Conservation (phyloP, 495 filamentous ascomycete genomes). For the Melanomma pulvis-pyrius region DNA sequence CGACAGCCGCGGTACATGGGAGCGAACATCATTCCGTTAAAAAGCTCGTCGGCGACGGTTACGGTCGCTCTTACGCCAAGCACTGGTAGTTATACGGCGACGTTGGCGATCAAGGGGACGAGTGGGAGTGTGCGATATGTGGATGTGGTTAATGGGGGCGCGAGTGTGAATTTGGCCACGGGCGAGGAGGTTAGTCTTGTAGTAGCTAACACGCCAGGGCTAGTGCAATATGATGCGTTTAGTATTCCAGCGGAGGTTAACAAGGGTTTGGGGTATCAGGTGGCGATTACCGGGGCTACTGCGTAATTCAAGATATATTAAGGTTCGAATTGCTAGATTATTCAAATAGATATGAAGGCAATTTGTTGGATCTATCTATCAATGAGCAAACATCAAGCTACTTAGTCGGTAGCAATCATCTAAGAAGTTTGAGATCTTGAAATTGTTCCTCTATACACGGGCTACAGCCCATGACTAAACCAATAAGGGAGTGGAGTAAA, state of each 20-base stretch:
- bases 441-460: too few species aligned
- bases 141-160: conserved; percentile 25
- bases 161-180: conserved; percentile 30
- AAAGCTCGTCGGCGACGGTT: conserved; percentile 39
- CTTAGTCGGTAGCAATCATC: too few species aligned
- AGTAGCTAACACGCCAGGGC: conserved; percentile 49
- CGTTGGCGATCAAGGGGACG: conserved; percentile 40
- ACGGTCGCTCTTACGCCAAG: conserved; percentile 42
- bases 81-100: conserved; percentile 43
- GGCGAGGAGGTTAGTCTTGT: conserved; percentile 50
- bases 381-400: too few species aligned
- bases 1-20: conserved; percentile 52
- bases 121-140: conserved; percentile 19
- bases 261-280: conserved; percentile 46
- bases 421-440: too few species aligned
- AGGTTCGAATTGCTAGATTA: too few species aligned
- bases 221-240: conserved; percentile 52
- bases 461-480: too few species aligned
- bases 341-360: too few species aligned
- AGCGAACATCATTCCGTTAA: conserved; percentile 51
- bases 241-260: conserved; percentile 46
- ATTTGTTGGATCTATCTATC: too few species aligned
- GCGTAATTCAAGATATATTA: too few species aligned
- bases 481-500: too few species aligned
- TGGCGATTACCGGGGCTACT: conserved; percentile 48